Percentiles rank a stretch among this genome's conserved stretches.
Conservation (phyloP, 805 yeast species). For the Cyberlindnera maclurae region DNA sequence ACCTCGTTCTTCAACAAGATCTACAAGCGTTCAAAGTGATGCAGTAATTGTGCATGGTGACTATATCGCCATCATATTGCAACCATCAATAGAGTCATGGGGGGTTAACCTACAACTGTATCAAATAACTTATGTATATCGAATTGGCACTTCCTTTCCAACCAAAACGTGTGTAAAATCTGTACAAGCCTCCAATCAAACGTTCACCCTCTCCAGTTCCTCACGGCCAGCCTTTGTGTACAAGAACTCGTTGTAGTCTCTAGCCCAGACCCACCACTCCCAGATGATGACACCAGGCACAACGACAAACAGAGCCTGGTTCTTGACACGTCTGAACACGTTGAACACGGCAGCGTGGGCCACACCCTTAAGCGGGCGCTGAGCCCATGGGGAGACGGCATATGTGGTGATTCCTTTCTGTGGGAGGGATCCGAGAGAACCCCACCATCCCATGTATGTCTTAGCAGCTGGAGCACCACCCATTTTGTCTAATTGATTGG, state of each 20-base stretch:
- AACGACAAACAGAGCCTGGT: conserved; percentile 71
- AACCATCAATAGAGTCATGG: too few species aligned
- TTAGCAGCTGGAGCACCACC: conserved; percentile 63
- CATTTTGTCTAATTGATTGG: conserved; percentile 32
- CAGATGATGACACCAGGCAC: conserved; percentile 77
- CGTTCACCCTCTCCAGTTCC: conserved; percentile 67
- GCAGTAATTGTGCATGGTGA: too few species aligned
- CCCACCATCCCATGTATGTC: conserved; percentile 98
- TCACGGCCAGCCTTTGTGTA: conserved; percentile 98
- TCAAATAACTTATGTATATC: too few species aligned
- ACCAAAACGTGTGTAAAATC: too few species aligned
- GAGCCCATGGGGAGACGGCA: conserved; percentile 90
- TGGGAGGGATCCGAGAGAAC: conserved; percentile 76
- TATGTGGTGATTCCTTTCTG: conserved; percentile 84
- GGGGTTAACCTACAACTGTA: too few species aligned
- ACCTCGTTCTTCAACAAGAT: conserved; percentile 81
- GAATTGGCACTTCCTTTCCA: too few species aligned
- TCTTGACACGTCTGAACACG: conserved; percentile 87
- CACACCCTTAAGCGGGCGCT: conserved; percentile 84
- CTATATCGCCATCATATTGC: too few species aligned
- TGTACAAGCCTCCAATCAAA: conserved; percentile 15
- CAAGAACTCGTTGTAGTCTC: conserved; percentile 86
- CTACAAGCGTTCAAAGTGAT: conserved; percentile 85
- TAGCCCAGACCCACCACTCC: conserved; percentile 80
- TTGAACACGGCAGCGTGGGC: conserved; percentile 84